These are phyloP conservation scores for Cladophialophora chaetospira DNA, from an alignment of 2,329 filamentous ascomycete genomes.

Conservation along the genomic window DNA sequence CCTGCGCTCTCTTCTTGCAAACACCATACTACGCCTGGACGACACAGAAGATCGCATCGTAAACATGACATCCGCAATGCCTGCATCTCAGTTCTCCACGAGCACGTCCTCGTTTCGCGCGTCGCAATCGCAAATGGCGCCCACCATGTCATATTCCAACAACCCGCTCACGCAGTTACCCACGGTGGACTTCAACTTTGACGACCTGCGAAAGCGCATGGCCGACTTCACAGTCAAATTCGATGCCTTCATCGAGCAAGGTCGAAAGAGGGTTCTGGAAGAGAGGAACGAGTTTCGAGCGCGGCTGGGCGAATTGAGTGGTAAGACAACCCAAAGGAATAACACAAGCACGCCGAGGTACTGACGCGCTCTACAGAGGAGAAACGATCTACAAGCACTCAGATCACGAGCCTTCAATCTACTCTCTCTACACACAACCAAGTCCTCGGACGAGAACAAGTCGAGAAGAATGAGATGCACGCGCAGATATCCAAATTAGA, in stretches of 20 bases:
- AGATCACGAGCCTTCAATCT: constrained; percentile 66
- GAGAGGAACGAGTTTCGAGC: constrained; percentile 93
- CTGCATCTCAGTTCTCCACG: constrained; percentile 23
- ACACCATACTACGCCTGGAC: neutral
- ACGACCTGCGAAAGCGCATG: constrained; percentile 94
- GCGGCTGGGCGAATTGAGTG: constrained; percentile 85
- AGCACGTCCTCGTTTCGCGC: constrained; percentile 32
- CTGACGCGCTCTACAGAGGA: constrained; percentile 64
- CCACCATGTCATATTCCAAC: constrained; percentile 29
- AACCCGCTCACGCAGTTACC: constrained; percentile 58
- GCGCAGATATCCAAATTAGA: constrained; percentile 59
- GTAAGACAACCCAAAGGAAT: constrained; percentile 51
- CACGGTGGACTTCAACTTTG: constrained; percentile 91
- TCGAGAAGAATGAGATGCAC: constrained; percentile 66
- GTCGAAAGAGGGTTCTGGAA: constrained; percentile 83
- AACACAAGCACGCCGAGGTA: neutral
- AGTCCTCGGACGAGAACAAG: constrained; percentile 29
- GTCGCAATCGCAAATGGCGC: constrained; percentile 29
- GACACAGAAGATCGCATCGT: neutral
- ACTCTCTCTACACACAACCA: constrained; percentile 29
- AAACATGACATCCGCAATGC: constrained; percentile 25
- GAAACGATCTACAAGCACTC: constrained; percentile 66
- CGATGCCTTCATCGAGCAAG: constrained; percentile 90
- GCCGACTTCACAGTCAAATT: constrained; percentile 86
- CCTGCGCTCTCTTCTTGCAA: neutral